Conservation (phyloP, 2,329 filamentous ascomycete species). For the Raffaelea ambrosiae region DNA sequence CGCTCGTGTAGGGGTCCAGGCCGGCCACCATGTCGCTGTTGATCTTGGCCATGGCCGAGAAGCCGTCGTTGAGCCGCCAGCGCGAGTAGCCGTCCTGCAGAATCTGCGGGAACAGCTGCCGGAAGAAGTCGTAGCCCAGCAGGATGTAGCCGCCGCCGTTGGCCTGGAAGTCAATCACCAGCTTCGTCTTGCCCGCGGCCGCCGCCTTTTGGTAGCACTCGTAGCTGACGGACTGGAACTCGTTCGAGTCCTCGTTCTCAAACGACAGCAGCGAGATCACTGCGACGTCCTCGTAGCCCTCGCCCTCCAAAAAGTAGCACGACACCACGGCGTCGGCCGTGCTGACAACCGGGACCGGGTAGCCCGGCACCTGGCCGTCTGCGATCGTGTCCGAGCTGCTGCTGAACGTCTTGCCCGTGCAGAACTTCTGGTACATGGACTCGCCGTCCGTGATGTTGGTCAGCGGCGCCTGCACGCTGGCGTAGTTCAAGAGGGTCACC, state of each 20-base stretch:
- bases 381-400: neutral
- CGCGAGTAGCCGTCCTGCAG: conserved; percentile 27
- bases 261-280: conserved; percentile 22
- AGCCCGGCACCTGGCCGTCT: conserved; percentile 10
- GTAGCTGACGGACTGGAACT: conserved; percentile 24
- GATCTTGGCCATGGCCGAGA: conserved; percentile 34
- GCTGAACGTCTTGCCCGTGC: conserved; percentile 12
- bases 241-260: conserved; percentile 13
- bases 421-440: conserved; percentile 26
- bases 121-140: conserved; percentile 55
- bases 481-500: conserved; percentile 21
- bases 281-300: conserved; percentile 22
- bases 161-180: conserved; percentile 49
- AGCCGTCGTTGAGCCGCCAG: conserved; percentile 26
- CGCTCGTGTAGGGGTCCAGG: conserved; percentile 35
- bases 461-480: conserved; percentile 20
- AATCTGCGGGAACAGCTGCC: conserved; percentile 39
- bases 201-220: conserved; percentile 26
- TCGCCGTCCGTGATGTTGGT: conserved; percentile 21
- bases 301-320: conserved; percentile 24
- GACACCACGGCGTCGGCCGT: conserved; percentile 20
- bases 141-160: conserved; percentile 53
- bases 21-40: conserved; percentile 33
- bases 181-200: conserved; percentile 45
- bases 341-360: conserved; percentile 21